phyloP scores from a whole-genome alignment of 73 alveolate genomes.

The Tetrahymena borealis region DNA sequence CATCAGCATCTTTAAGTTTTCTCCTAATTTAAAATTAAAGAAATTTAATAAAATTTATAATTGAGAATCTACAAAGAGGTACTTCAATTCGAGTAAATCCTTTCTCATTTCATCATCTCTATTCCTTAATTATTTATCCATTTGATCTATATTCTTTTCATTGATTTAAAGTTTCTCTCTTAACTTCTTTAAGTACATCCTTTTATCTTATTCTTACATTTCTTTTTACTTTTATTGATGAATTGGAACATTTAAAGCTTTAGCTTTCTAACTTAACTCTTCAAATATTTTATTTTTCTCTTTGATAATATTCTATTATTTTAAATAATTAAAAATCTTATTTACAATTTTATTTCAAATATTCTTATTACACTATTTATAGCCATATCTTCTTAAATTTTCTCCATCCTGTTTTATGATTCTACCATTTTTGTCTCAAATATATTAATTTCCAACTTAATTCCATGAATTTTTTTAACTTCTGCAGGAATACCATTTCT shows the following conservation, averaged over 20 bases:
- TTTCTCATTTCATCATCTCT: not conserved
- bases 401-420: not conserved
- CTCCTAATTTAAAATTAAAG: not conserved
- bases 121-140: not conserved
- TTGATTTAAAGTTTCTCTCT: not conserved
- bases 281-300: not conserved
- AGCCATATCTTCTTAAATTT: not conserved
- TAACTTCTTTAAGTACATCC: not conserved
- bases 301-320: not conserved
- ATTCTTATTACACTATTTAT: not conserved
- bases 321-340: not conserved
- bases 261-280: not conserved
- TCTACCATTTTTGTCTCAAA: not conserved
- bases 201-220: not conserved
- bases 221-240: not conserved
- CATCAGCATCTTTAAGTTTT: not conserved
- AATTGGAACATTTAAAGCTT: not conserved
- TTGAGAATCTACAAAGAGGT: not conserved
- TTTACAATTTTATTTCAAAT: not conserved
- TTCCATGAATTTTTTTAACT: not conserved
- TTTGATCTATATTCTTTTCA: not conserved
- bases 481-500: not conserved
- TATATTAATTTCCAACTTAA: not conserved
- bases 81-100: not conserved
- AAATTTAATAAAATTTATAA: not conserved